Evolutionary conservation across 768 basidiomycete genomes (phyloP).

Genomic region (Boletus rufocinnamomeus): DNA sequence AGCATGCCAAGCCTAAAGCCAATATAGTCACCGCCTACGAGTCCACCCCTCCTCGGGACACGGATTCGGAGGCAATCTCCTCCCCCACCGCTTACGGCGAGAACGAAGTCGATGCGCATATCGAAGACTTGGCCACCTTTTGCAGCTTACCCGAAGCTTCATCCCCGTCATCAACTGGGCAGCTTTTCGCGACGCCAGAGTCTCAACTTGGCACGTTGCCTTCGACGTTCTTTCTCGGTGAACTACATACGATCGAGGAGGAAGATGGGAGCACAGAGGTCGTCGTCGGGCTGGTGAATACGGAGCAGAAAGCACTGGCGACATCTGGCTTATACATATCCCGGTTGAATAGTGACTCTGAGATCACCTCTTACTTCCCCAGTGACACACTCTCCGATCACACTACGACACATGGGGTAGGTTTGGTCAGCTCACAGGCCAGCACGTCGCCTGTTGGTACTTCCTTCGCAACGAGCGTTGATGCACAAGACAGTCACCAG

Average conservation of each 20-base stretch:
- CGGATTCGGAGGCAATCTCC: not conserved
- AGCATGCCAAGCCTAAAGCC: not conserved
- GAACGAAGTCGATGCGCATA: not conserved
- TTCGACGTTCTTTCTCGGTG: not conserved
- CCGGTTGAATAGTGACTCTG: conserved; percentile 1
- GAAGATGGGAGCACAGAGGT: not conserved
- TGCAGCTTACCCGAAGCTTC: not conserved
- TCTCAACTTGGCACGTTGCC: not conserved
- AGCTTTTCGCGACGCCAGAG: not conserved
- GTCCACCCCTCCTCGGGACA: not conserved
- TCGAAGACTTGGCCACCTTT: not conserved
- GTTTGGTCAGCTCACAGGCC: not conserved
- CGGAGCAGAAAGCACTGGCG: not conserved
- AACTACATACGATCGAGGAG: conserved; percentile 8
- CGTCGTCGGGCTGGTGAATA: not conserved
- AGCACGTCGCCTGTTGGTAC: conserved; percentile 4
- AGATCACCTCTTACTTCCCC: conserved; percentile 8
- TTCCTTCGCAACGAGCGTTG: conserved; percentile 26
- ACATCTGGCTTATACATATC: not conserved
- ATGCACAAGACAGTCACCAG: conserved; percentile 5
- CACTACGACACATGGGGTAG: not conserved
- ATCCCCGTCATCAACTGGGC: not conserved
- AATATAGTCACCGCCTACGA: not conserved
- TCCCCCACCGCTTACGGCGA: not conserved
- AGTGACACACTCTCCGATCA: conserved; percentile 5